Percentiles rank a stretch among this genome's conserved stretches.
These are phyloP conservation scores for Vaccinium vitisidaea DNA, from an alignment of 148 eudicot genomes.

Conservation along the genomic window DNA sequence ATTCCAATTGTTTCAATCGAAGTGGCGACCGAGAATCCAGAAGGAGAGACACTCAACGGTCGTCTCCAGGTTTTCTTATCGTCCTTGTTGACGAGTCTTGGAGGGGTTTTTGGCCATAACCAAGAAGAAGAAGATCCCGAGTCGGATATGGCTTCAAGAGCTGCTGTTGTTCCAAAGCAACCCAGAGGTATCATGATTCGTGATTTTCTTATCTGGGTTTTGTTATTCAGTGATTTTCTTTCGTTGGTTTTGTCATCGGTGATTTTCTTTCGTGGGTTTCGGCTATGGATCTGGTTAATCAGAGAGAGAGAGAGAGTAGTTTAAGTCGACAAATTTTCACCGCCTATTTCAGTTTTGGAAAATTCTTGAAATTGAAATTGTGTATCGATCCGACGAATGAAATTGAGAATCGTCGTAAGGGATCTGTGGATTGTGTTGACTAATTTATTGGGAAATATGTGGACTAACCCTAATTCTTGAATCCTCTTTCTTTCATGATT, in stretches of 20 bases:
- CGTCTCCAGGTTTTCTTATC: constrained; percentile 61
- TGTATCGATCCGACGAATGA: too few relatives aligned
- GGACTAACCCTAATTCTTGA: background rate
- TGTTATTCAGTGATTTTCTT: background rate
- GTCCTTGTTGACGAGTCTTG: constrained; percentile 48
- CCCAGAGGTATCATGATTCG: constrained; percentile 20
- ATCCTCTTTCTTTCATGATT: background rate
- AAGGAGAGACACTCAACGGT: constrained; percentile 50
- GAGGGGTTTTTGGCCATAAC: constrained; percentile 44
- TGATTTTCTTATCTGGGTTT: background rate
- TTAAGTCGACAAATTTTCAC: too few relatives aligned
- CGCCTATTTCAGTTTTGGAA: background rate
- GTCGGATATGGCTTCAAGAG: constrained; percentile 42
- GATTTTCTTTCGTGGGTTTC: background rate
- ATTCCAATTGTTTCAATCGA: background rate
- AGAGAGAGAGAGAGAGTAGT: background rate
- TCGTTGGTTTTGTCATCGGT: too few relatives aligned
- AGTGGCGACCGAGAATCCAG: constrained; percentile 54
- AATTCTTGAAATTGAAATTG: background rate
- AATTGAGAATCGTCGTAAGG: background rate
- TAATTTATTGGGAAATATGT: background rate
- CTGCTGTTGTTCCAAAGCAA: constrained; percentile 22
- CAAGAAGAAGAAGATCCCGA: constrained; percentile 17
- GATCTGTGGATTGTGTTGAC: too few relatives aligned
- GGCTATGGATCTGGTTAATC: background rate